Percentiles rank a stretch among this genome's conserved stretches.
These are phyloP conservation scores for Vaccinium darrowii DNA, from an alignment of 148 eudicot species.

Conservation along the genomic window DNA sequence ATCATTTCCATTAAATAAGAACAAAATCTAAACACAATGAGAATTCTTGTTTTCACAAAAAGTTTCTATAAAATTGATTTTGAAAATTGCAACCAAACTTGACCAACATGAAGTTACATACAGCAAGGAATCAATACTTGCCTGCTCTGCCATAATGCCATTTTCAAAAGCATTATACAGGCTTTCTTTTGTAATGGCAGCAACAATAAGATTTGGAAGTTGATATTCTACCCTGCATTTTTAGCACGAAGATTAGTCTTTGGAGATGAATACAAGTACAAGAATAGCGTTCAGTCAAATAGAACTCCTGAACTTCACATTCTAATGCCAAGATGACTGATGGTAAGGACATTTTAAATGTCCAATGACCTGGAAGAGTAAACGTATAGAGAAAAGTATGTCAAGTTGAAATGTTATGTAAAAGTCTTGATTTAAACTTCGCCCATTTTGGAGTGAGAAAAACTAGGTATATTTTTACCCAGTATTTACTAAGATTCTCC, in stretches of 20 bases:
- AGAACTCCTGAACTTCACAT: neutral
- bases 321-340: neutral
- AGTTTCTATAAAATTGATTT: neutral
- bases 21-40: neutral
- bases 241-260: conserved; percentile 7
- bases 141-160: conserved; percentile 94
- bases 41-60: neutral
- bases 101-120: neutral
- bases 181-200: conserved; percentile 81
- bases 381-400: neutral
- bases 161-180: conserved; percentile 80
- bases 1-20: neutral
- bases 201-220: conserved; percentile 90
- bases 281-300: neutral
- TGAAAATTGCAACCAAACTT: neutral
- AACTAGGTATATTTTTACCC: neutral
- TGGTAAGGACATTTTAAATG: too few relatives aligned
- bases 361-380: neutral
- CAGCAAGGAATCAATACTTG: conserved; percentile 25
- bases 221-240: conserved; percentile 83
- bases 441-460: neutral
- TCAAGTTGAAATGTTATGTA: neutral
- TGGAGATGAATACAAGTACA: neutral
- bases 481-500: neutral
- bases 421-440: neutral